These are phyloP conservation scores for Warburgia ugandensis DNA, from an alignment of 164 flowering plant genomes.

Conservation along the genomic window DNA sequence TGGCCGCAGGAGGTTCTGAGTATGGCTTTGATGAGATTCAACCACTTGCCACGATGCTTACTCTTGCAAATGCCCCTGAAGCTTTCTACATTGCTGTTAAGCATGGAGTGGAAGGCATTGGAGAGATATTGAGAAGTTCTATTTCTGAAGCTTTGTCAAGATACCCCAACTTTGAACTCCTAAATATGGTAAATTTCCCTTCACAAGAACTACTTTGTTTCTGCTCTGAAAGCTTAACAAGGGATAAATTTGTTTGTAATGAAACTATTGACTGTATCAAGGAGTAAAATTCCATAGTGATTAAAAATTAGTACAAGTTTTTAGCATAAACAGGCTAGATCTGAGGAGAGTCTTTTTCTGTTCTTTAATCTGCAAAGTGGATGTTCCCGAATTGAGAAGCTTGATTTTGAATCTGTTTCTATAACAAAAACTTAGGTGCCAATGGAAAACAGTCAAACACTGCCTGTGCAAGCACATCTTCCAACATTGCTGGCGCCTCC, in stretches of 20 bases:
- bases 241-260: background rate
- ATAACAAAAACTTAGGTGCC: too few species aligned
- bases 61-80: conserved; percentile 87
- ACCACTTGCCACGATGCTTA: conserved; percentile 61
- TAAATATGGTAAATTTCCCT: conserved; percentile 46
- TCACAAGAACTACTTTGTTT: background rate
- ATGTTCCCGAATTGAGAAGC: too few species aligned
- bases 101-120: conserved; percentile 86
- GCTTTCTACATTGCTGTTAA: conserved; percentile 87
- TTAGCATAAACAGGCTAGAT: too few species aligned
- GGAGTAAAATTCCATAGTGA: too few species aligned
- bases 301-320: too few species aligned
- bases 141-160: conserved; percentile 57
- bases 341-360: too few species aligned
- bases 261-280: too few species aligned
- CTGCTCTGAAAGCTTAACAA: background rate
- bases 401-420: too few species aligned
- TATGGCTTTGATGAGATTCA: conserved; percentile 70
- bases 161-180: conserved; percentile 63
- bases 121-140: conserved; percentile 70
- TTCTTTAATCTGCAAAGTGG: too few species aligned
- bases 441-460: too few species aligned
- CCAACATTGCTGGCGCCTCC: too few species aligned
- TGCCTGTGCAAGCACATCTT: too few species aligned
- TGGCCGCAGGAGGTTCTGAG: conserved; percentile 56